A percentile compares a stretch with the other conserved stretches of the same genome.
Conservation (phyloP, 257 asterid genomes). For the Solanum megistacrolobum region DNA sequence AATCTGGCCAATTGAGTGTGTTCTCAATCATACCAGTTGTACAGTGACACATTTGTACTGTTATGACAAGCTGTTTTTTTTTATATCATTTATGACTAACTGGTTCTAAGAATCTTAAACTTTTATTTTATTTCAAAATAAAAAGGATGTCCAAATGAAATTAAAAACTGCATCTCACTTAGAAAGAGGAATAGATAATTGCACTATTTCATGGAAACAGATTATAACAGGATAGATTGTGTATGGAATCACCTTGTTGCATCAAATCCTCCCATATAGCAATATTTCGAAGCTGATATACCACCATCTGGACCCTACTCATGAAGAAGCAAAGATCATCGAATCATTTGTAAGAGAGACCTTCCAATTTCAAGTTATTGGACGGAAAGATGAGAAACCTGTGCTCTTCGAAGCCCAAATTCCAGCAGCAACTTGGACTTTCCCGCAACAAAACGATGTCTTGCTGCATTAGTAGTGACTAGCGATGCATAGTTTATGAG, state of each 20-base stretch:
- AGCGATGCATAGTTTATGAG: conserved; percentile 86
- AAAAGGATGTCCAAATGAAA: neutral
- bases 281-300: conserved; percentile 83
- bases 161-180: neutral
- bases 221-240: neutral
- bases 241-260: conserved; percentile 73
- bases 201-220: neutral
- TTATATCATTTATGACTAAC: neutral
- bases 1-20: neutral
- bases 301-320: conserved; percentile 99
- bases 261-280: conserved; percentile 98
- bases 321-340: neutral
- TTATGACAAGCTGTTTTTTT: neutral
- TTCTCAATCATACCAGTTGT: neutral
- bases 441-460: conserved; percentile 98
- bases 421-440: conserved; percentile 87
- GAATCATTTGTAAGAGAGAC: neutral
- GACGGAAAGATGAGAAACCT: conserved; percentile 28
- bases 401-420: conserved; percentile 93
- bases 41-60: neutral
- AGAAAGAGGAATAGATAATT: neutral
- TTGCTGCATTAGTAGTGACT: conserved; percentile 97
- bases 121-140: neutral
- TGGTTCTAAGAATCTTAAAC: neutral
- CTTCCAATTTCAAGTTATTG: neutral